Conservation (phyloP, 2,329 filamentous ascomycete species). For the Paecilomyces variotii region DNA sequence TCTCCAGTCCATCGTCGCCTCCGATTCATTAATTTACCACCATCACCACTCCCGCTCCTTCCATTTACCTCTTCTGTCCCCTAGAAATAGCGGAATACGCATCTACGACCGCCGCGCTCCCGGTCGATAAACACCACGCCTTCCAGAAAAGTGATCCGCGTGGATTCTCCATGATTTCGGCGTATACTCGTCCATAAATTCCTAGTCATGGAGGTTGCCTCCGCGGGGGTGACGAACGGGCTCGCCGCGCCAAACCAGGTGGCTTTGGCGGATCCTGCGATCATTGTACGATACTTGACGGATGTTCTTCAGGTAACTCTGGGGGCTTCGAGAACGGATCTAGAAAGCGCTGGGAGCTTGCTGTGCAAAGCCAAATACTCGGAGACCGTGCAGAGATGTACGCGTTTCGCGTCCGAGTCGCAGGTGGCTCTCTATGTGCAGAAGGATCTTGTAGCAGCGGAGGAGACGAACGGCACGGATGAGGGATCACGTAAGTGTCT, state of each 20-base stretch:
- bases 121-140: slow-evolving; percentile 5
- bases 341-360: slow-evolving; percentile 74
- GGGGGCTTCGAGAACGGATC: slow-evolving; percentile 66
- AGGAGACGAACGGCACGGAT: slow-evolving; percentile 36
- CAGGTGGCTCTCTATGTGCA: slow-evolving; percentile 86
- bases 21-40: background rate
- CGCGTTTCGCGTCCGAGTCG: slow-evolving; percentile 79
- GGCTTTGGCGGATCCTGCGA: slow-evolving; percentile 52
- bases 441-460: slow-evolving; percentile 57
- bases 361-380: slow-evolving; percentile 62
- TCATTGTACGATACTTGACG: slow-evolving; percentile 64
- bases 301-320: slow-evolving; percentile 65
- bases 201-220: slow-evolving; percentile 31
- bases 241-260: slow-evolving; percentile 21
- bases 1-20: background rate
- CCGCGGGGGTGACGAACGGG: slow-evolving; percentile 28
- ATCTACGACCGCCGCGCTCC: slow-evolving; percentile 7
- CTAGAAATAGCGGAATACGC: slow-evolving; percentile 1
- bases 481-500: slow-evolving; percentile 33
- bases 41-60: background rate
- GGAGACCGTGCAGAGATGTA: slow-evolving; percentile 81
- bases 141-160: slow-evolving; percentile 3
- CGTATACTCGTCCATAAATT: slow-evolving; percentile 16
- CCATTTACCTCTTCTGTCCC: background rate
- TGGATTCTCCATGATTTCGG: slow-evolving; percentile 24